Evolutionary conservation across 2,329 filamentous ascomycete genomes (phyloP), one percentile per base, ranked within the genome.

Genomic region (Daldinia sp.): DNA sequence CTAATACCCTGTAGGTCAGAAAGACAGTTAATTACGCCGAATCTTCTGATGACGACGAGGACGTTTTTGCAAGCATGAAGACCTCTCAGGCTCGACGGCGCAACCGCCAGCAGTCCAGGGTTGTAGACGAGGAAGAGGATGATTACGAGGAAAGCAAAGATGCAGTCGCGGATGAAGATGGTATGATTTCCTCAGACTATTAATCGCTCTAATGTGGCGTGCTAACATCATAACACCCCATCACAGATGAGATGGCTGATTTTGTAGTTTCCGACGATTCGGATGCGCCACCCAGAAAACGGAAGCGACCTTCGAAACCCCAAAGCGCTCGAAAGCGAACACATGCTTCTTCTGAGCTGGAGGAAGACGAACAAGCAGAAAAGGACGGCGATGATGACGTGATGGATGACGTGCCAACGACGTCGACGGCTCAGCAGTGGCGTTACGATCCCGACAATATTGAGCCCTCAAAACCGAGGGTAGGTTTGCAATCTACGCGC

Each of bases 241-340:
- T 1, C 26, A 46, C 55, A 87, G 83, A 86, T 81, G 93, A 96
- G 60, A 89, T 97, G 82, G 93, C 91, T 68, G 92, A 97, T 78
- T 98, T 98, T 75, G 85, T 98, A 26, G 94, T 92, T 4, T 89
- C 92, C 0, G 94, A 98, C 74, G 93, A 97, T 46, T 95, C 93
- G 0, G 94, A 97, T 54, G 92, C 89, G 18, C 76, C 85, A 26
- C 83, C 91, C 0, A 92, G 89, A 77, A 97, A 97, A 81, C 83
- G 91, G 74, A 97, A 97, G 81, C 86, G 91, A n/a, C 79, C 88
- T 2, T 75, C 84, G 12, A 87, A 88, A 75, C 68, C 84, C 13
- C 76, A 82, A 15, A 77, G 81, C 0, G 80, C 89, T 0, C 86
- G 91, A 55, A 95, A 95, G 78, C 86, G 88, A 74, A 82, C 88